phyloP scores from a whole-genome alignment of 2,329 filamentous ascomycete species.

The Teratosphaeria viscida region DNA sequence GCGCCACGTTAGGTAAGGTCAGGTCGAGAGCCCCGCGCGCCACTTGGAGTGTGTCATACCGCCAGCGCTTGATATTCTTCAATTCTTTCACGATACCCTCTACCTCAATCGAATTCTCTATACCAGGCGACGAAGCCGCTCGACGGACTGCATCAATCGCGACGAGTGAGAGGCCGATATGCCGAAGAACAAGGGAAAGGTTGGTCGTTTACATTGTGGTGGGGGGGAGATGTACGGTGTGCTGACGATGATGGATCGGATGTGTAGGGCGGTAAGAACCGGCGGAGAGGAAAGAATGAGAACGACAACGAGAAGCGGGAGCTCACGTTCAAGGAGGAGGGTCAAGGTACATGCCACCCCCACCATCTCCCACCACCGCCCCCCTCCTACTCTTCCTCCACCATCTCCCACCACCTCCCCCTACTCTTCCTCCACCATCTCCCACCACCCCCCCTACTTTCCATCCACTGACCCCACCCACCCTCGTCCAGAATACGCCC shows the following conservation, averaged over 20 bases:
- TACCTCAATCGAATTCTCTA: background rate
- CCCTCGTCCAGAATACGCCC: constrained; percentile 54
- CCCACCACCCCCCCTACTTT: background rate
- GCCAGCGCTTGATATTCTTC: constrained; percentile 1
- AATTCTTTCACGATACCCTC: constrained; percentile 2
- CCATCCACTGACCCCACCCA: background rate
- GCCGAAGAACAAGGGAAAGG: constrained; percentile 99
- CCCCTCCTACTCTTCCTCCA: background rate
- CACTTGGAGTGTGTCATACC: background rate
- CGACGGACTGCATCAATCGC: constrained; percentile 8
- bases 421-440: background rate
- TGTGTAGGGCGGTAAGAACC: constrained; percentile 79
- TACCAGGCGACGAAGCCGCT: constrained; percentile 18
- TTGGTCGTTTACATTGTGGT: constrained; percentile 36
- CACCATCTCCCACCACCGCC: background rate
- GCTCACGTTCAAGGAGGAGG: constrained; percentile 97
- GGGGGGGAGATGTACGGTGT: constrained; percentile 32
- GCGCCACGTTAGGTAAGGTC: background rate
- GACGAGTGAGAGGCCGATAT: constrained; percentile 44
- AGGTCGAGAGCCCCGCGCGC: background rate
- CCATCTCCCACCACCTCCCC: background rate
- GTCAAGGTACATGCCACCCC: constrained; percentile 52
- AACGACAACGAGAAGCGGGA: constrained; percentile 99
- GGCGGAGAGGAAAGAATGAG: constrained; percentile 75
- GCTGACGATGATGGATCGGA: constrained; percentile 2